These are phyloP conservation scores for Globisporangium radiosum DNA, from an alignment of 352 stramenopile species.

Conservation along the genomic window DNA sequence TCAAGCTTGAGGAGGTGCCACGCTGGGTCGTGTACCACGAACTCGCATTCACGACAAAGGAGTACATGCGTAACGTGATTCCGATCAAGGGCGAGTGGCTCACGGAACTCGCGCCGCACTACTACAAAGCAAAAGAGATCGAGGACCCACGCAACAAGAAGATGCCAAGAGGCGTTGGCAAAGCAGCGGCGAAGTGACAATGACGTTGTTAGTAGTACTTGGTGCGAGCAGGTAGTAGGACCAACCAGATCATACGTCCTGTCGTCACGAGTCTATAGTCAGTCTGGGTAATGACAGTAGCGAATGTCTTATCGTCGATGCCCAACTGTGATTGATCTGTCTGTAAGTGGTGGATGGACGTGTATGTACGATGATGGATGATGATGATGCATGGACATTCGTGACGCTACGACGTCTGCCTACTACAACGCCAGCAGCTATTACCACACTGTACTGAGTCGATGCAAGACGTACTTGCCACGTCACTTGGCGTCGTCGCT, in stretches of 20 bases:
- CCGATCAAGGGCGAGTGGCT: conserved; percentile 98
- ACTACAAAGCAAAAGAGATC: conserved; percentile 98
- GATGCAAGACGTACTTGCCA: too few species aligned
- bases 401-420: too few species aligned
- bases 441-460: too few species aligned
- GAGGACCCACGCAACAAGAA: conserved; percentile 95
- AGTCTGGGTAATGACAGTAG: neutral
- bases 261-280: neutral
- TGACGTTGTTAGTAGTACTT: too few species aligned
- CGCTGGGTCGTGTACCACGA: conserved; percentile 98
- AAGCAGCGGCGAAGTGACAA: conserved; percentile 24
- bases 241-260: neutral
- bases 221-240: neutral
- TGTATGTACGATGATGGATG: too few species aligned
- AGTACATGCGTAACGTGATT: conserved; percentile 98
- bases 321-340: too few species aligned
- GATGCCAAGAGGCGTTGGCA: conserved; percentile 89
- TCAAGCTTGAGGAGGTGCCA: conserved; percentile 86
- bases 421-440: too few species aligned
- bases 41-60: conserved; percentile 98
- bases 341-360: too few species aligned
- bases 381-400: too few species aligned
- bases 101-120: conserved; percentile 98
- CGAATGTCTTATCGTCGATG: too few species aligned
- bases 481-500: neutral